A percentile compares a stretch with the other conserved stretches of the same genome.
Evolutionary conservation across 2,329 filamentous ascomycete species (phyloP).

Genomic region (Mariannaea elegans): DNA sequence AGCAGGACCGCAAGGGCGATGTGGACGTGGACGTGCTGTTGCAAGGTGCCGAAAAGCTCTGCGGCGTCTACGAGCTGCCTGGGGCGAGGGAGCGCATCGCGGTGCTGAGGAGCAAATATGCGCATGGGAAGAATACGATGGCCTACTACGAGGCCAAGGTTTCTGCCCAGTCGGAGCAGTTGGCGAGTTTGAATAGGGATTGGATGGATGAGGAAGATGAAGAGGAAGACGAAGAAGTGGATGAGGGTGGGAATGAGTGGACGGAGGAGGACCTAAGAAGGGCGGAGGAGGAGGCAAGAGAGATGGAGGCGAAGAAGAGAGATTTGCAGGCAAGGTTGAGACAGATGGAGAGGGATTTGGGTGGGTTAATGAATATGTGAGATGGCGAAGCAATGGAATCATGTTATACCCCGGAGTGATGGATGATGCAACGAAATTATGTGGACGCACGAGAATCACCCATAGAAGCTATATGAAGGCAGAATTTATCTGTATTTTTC

Average conservation of each 20-base stretch:
- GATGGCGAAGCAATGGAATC: not conserved
- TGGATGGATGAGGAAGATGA: slow-evolving; percentile 65
- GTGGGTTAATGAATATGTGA: slow-evolving; percentile 63
- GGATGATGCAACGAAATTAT: not conserved
- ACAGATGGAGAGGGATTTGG: slow-evolving; percentile 65
- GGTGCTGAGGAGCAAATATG: slow-evolving; percentile 74
- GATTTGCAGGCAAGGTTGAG: slow-evolving; percentile 63
- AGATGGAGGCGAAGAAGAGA: slow-evolving; percentile 64
- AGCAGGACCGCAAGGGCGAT: slow-evolving; percentile 66
- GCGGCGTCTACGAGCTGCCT: slow-evolving; percentile 83
- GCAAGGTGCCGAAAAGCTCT: slow-evolving; percentile 87
- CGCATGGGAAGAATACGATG: slow-evolving; percentile 76
- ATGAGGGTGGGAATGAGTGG: slow-evolving; percentile 58
- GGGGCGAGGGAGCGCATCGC: slow-evolving; percentile 82
- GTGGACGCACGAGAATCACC: not conserved
- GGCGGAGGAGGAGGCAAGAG: slow-evolving; percentile 73
- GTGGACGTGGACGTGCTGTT: slow-evolving; percentile 88
- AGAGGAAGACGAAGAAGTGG: slow-evolving; percentile 59
- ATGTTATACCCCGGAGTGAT: slow-evolving; percentile 32
- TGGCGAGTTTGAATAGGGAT: slow-evolving; percentile 77
- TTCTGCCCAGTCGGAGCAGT: slow-evolving; percentile 75
- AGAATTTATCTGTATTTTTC: not conserved
- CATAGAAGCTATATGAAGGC: not conserved
- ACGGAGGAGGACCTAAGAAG: slow-evolving; percentile 74
- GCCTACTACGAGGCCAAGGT: slow-evolving; percentile 84